These are phyloP conservation scores for Ophiocordyceps robertsii DNA, from an alignment of 2,329 filamentous ascomycete species.

Conservation along the genomic window DNA sequence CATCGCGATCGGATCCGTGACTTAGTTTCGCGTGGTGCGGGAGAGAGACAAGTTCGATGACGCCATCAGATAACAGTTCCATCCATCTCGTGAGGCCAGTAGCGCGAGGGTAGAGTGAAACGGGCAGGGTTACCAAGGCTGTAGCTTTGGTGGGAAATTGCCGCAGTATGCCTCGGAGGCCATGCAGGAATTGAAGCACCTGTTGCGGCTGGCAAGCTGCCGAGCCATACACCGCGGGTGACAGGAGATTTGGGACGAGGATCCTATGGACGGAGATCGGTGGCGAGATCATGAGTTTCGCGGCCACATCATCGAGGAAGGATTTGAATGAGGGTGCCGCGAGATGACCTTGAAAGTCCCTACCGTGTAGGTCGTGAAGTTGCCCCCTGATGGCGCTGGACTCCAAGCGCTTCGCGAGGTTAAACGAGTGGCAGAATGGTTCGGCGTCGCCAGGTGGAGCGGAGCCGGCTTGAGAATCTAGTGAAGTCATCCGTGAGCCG, in stretches of 20 bases:
- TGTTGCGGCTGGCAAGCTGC: slow-evolving; percentile 55
- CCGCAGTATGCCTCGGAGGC: slow-evolving; percentile 61
- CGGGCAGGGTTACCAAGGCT: slow-evolving; percentile 62
- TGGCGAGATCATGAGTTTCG: slow-evolving; percentile 41
- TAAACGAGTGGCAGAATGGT: slow-evolving; percentile 59
- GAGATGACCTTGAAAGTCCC: slow-evolving; percentile 14
- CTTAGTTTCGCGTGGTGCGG: slow-evolving; percentile 39
- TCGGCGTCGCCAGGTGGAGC: slow-evolving; percentile 1
- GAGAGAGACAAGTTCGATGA: slow-evolving; percentile 69
- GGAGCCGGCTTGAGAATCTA: not conserved
- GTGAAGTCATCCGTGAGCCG: not conserved
- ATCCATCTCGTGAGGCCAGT: slow-evolving; percentile 73
- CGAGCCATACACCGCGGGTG: slow-evolving; percentile 70
- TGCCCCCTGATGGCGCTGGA: slow-evolving; percentile 33
- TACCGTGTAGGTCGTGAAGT: slow-evolving; percentile 35
- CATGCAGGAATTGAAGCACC: slow-evolving; percentile 70
- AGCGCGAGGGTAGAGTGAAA: slow-evolving; percentile 64
- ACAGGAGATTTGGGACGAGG: slow-evolving; percentile 72
- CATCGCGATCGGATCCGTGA: slow-evolving; percentile 47
- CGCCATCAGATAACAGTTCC: slow-evolving; percentile 72
- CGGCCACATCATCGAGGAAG: slow-evolving; percentile 47
- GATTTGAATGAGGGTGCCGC: slow-evolving; percentile 33
- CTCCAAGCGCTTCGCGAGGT: slow-evolving; percentile 52
- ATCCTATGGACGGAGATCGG: slow-evolving; percentile 61
- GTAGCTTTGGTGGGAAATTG: slow-evolving; percentile 52